Percentiles rank a stretch among this genome's conserved stretches.
phyloP scores from a whole-genome alignment of 1,139 yeast species.

The Hanseniaspora uvarum region DNA sequence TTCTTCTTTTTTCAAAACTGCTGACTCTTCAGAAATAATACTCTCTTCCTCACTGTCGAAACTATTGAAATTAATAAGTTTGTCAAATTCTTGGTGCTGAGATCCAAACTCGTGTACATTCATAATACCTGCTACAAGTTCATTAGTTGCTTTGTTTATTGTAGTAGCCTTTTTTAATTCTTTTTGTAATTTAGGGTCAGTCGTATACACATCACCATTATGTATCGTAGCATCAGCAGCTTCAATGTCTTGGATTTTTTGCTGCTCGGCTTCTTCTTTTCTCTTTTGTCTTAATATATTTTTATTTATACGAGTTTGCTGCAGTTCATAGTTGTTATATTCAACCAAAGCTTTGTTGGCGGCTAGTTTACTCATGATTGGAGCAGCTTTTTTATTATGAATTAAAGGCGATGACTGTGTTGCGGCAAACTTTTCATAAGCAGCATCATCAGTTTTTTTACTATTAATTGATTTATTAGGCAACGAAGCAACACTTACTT shows the following conservation, averaged over 20 bases:
- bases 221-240: background rate
- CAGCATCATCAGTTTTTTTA: background rate
- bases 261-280: background rate
- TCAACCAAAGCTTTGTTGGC: slow-evolving; percentile 6
- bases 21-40: background rate
- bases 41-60: background rate
- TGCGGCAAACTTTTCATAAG: background rate
- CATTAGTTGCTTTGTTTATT: background rate
- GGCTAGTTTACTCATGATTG: background rate
- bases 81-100: background rate
- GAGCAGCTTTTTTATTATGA: background rate
- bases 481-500: background rate
- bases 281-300: background rate
- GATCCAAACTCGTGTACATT: background rate
- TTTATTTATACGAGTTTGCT: background rate
- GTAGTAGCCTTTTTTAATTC: background rate
- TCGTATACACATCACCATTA: background rate
- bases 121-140: background rate
- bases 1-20: background rate
- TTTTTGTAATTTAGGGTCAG: background rate
- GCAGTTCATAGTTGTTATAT: background rate
- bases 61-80: background rate
- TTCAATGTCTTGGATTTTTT: background rate
- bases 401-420: background rate
- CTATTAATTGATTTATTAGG: background rate